Conservation (phyloP, 768 basidiomycete species). For the Sporobolomyces roseus region DNA sequence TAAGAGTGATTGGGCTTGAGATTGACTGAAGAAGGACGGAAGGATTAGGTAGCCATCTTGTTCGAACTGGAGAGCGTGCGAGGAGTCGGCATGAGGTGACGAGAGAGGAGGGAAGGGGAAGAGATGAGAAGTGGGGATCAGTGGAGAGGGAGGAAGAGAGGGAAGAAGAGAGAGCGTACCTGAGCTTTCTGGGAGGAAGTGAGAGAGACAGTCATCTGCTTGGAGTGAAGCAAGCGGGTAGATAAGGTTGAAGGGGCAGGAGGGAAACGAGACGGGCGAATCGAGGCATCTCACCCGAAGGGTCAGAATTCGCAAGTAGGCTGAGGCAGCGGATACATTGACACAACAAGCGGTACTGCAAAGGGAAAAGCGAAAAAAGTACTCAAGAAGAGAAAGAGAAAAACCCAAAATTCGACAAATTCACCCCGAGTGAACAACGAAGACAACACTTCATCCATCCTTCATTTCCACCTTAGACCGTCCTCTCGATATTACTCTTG, state of each 20-base stretch:
- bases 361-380: background rate
- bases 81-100: background rate
- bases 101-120: background rate
- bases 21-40: conserved; percentile 63
- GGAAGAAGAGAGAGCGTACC: background rate
- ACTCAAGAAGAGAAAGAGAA: background rate
- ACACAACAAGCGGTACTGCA: too few species aligned
- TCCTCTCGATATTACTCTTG: conserved; percentile 10
- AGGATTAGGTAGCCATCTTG: conserved; percentile 53
- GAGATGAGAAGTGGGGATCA: background rate
- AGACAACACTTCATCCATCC: background rate
- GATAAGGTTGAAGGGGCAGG: background rate
- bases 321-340: too few species aligned
- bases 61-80: conserved; percentile 28
- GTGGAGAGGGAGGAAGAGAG: background rate
- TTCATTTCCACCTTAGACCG: background rate
- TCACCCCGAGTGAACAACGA: background rate
- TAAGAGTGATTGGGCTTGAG: conserved; percentile 62
- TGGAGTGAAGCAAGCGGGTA: background rate
- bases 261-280: too few species aligned
- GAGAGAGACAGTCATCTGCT: conserved; percentile 1
- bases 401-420: background rate
- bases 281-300: too few species aligned
- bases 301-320: too few species aligned
- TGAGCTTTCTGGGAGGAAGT: conserved; percentile 10